A percentile compares a stretch with the other conserved stretches of the same genome.
Evolutionary conservation across 768 basidiomycete species (phyloP).

Genomic region (Clitopilus passeckerianus): DNA sequence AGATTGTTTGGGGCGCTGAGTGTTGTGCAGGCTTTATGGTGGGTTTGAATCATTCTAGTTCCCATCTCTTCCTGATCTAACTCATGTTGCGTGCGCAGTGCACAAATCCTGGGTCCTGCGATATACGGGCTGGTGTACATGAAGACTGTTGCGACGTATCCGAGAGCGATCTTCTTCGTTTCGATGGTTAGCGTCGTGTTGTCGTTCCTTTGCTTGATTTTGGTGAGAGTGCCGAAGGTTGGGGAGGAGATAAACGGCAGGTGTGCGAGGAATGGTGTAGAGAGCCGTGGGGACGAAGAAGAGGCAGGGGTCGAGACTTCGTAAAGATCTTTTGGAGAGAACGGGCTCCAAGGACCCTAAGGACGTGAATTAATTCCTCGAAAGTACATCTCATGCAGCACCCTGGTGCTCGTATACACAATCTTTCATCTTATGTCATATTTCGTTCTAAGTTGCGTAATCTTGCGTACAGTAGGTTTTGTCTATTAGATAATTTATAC

Average conservation of each 20-base stretch:
- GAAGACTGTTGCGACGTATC: slow-evolving; percentile 64
- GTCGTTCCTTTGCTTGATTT: slow-evolving; percentile 38
- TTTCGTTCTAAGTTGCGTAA: too few relatives aligned
- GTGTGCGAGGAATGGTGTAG: not conserved
- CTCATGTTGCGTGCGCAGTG: slow-evolving; percentile 36
- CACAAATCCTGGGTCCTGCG: slow-evolving; percentile 66
- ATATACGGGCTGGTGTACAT: slow-evolving; percentile 70
- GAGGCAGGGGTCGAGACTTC: not conserved
- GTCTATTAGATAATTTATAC: too few relatives aligned
- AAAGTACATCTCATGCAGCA: too few relatives aligned
- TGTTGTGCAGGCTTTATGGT: slow-evolving; percentile 69
- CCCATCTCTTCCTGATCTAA: not conserved
- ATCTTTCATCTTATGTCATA: too few relatives aligned
- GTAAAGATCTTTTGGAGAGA: too few relatives aligned
- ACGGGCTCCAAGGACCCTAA: too few relatives aligned
- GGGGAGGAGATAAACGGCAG: not conserved
- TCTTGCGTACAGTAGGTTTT: too few relatives aligned
- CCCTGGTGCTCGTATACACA: too few relatives aligned
- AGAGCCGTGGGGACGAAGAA: not conserved
- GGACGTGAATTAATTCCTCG: too few relatives aligned
- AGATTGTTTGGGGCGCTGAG: slow-evolving; percentile 77
- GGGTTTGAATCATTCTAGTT: slow-evolving; percentile 8
- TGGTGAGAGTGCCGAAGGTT: slow-evolving; percentile 36
- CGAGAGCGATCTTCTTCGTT: slow-evolving; percentile 66
- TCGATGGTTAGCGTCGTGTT: slow-evolving; percentile 32